A percentile compares a stretch with the other conserved stretches of the same genome.
phyloP scores from a whole-genome alignment of 768 basidiomycete genomes.

The Boletus fagicola region DNA sequence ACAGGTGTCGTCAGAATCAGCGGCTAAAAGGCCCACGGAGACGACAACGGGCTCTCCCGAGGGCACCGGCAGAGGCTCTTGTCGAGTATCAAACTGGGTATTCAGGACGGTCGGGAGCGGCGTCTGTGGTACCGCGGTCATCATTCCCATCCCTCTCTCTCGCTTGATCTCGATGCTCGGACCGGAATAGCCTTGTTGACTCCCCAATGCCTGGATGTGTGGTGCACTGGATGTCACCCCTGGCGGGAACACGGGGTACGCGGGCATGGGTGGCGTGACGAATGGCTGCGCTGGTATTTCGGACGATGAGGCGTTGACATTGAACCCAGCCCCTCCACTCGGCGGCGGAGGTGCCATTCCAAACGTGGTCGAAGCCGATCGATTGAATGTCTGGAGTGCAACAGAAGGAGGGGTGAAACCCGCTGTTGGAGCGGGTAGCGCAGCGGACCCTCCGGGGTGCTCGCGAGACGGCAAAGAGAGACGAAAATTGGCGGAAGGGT shows the following conservation, averaged over 20 bases:
- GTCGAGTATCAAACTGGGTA: constrained; percentile 36
- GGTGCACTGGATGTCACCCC: constrained; percentile 48
- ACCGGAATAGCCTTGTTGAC: constrained; percentile 48
- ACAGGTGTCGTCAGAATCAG: constrained; percentile 16
- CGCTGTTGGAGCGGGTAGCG: constrained; percentile 1
- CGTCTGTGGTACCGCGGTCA: constrained; percentile 43
- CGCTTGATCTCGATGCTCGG: constrained; percentile 66
- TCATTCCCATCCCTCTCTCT: constrained; percentile 45
- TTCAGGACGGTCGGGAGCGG: constrained; percentile 54
- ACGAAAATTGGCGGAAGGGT: constrained; percentile 17
- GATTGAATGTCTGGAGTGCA: constrained; percentile 33
- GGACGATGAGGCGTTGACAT: constrained; percentile 9
- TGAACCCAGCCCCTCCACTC: constrained; percentile 12
- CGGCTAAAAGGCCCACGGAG: constrained; percentile 55
- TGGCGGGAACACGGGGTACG: constrained; percentile 67
- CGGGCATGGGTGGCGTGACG: constrained; percentile 56
- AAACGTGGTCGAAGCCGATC: constrained; percentile 30
- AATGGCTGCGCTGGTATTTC: constrained; percentile 17
- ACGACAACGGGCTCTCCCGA: constrained; percentile 63
- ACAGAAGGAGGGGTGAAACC: constrained; percentile 37
- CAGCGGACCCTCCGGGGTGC: constrained; percentile 16
- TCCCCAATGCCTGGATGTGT: constrained; percentile 51
- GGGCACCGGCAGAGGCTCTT: constrained; percentile 9
- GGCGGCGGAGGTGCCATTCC: constrained; percentile 37
- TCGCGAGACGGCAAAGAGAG: constrained; percentile 31